A percentile compares a stretch with the other conserved stretches of the same genome.
Evolutionary conservation across 768 basidiomycete species (phyloP).

Genomic region (Suillus fuscotomentosus): DNA sequence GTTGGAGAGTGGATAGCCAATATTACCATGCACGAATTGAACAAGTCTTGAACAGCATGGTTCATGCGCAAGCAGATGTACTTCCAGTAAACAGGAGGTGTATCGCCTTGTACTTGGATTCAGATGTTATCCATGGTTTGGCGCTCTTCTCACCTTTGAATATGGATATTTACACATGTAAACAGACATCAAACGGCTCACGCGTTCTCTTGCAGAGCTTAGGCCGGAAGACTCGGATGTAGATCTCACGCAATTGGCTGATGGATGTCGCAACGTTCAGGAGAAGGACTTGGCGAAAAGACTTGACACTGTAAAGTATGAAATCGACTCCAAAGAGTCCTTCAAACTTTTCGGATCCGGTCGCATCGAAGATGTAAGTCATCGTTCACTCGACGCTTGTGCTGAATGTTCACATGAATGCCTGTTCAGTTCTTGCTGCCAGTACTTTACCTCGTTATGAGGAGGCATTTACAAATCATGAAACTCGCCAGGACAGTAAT

Average conservation of each 20-base stretch:
- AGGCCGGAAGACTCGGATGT: conserved; percentile 23
- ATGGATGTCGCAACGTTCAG: conserved; percentile 13
- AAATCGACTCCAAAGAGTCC: conserved; percentile 31
- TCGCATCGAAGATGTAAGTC: conserved; percentile 32
- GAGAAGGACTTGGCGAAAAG: conserved; percentile 24
- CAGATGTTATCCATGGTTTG: neutral
- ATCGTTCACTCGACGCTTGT: neutral
- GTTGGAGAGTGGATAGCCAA: neutral
- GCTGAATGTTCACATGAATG: neutral
- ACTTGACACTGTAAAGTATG: conserved; percentile 27
- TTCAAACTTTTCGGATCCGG: conserved; percentile 30
- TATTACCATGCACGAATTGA: conserved; percentile 14
- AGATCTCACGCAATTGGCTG: conserved; percentile 9
- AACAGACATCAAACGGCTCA: neutral
- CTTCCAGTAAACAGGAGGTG: conserved; percentile 19
- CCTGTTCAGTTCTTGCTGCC: conserved; percentile 32
- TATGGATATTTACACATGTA: neutral
- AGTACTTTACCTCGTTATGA: conserved; percentile 32
- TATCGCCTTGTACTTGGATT: conserved; percentile 26
- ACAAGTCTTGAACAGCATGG: conserved; percentile 22
- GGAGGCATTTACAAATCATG: conserved; percentile 33
- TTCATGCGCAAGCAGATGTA: conserved; percentile 12
- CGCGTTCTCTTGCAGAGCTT: conserved; percentile 1
- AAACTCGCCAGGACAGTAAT: conserved; percentile 23
- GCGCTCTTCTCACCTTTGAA: neutral